phyloP scores from a whole-genome alignment of 345 rosid species.

The Lepidium sativum region DNA sequence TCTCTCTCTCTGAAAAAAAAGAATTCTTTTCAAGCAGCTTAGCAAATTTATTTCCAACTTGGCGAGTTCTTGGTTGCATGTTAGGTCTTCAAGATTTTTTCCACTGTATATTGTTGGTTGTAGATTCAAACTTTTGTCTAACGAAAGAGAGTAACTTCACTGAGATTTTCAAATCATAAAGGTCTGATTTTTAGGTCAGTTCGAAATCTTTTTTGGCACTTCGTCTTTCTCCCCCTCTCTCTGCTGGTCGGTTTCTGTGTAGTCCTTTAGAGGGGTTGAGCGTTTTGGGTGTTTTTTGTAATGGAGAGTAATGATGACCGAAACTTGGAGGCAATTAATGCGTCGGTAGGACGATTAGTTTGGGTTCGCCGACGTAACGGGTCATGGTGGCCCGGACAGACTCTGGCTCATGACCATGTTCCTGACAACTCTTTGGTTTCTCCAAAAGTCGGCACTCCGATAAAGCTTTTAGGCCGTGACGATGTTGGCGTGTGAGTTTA shows the following conservation, averaged over 20 bases:
- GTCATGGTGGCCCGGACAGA: slow-evolving; percentile 99
- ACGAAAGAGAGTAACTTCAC: slow-evolving; percentile 11
- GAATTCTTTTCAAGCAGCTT: slow-evolving; percentile 4
- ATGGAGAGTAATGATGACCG: slow-evolving; percentile 72
- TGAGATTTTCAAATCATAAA: slow-evolving; percentile 15
- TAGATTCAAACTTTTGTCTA: slow-evolving; percentile 26
- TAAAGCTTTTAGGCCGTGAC: slow-evolving; percentile 92
- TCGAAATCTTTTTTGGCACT: neutral
- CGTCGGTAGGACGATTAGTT: slow-evolving; percentile 82
- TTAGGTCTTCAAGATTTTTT: neutral
- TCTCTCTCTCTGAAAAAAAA: neutral
- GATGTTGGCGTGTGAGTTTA: slow-evolving; percentile 90
- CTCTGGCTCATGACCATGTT: slow-evolving; percentile 63
- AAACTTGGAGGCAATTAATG: slow-evolving; percentile 54
- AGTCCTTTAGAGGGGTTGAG: slow-evolving; percentile 12
- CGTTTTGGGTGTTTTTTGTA: slow-evolving; percentile 17
- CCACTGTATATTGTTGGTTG: slow-evolving; percentile 7
- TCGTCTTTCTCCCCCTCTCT: neutral
- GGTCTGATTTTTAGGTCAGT: slow-evolving; percentile 18
- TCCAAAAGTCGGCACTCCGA: slow-evolving; percentile 85
- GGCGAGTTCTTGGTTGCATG: slow-evolving; percentile 19
- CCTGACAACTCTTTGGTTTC: slow-evolving; percentile 66
- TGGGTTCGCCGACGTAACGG: slow-evolving; percentile 99
- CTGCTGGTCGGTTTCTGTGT: neutral
- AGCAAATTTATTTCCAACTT: neutral